Evolutionary conservation across 2,329 filamentous ascomycete species (phyloP).

Genomic region (Fusarium xylarioides): DNA sequence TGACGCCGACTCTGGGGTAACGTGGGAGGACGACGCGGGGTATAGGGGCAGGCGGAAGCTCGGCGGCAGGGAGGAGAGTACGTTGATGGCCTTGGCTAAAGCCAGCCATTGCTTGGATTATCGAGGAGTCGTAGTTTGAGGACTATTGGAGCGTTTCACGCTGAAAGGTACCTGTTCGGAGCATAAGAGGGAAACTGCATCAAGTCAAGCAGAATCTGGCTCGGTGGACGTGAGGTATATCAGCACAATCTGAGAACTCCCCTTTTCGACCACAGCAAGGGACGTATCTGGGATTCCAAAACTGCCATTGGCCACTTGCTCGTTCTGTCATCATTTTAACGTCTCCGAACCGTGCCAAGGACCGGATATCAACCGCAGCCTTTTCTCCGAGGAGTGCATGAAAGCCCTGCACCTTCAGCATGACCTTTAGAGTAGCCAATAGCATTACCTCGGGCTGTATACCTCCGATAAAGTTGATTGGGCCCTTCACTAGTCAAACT

Average conservation of each 20-base stretch:
- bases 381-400: no score
- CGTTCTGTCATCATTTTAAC: background rate
- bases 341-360: background rate
- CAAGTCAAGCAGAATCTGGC: accelerated
- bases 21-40: background rate
- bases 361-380: background rate
- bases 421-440: background rate
- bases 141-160: accelerated
- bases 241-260: background rate
- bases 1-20: background rate
- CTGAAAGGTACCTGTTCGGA: background rate
- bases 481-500: background rate
- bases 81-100: background rate
- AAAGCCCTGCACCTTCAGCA: background rate
- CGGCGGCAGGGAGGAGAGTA: background rate
- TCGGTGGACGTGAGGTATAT: background rate
- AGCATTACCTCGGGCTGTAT: accelerated
- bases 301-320: background rate
- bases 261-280: accelerated
- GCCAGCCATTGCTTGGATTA: background rate
- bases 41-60: background rate
- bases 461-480: background rate
- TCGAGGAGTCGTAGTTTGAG: accelerated
- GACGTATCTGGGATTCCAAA: accelerated
- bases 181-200: background rate